Evolutionary conservation across 495 filamentous ascomycete species (phyloP), one percentile per base, ranked within the genome.

Genomic region (Gamarada debralockiae): DNA sequence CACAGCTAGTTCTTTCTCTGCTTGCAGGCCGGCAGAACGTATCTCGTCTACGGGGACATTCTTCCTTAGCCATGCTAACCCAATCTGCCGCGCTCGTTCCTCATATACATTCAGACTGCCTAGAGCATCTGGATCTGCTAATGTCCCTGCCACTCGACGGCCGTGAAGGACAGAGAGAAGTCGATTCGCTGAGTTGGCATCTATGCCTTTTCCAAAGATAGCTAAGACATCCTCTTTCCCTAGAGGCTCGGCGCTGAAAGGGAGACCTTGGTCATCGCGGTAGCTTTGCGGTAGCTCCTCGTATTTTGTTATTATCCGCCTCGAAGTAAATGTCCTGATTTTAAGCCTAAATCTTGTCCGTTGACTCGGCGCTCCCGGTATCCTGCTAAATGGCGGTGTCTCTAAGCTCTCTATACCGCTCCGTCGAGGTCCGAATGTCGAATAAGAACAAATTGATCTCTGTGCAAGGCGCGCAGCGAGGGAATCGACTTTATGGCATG

Each of bases 21-120:
- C 78, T 29, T 74, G 64, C 48, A 77, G 59, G 1, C 75, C 77
- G 15, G 74, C 77, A 48, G 72, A 75, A n/a, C 65, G 56, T 54
- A 92, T 76, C 63, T 96, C 91, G 51, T 96, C 88, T 4, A 95
- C 69, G 0, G 86, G 83, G 29, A 86, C 78, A 23, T 78, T 73
- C 18, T 66, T 63, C 22, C 91, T 83, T 8, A 96, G 75, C 68
- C 86, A 95, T 40, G 71, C 61, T 45, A 96, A 68, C 0, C 76
- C 90, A 36, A 61, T 69, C 20, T 75, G 66, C 15, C 59, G 56
- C 45, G 73, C 62, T 14, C 49, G 18, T 1, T 60, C 55, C 24
- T 62, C 58, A 37, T 70, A 78, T 34, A 69, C 65, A 36, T 53
- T 49, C 33, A 57, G 44, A 13, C 72, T 55, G 18, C 18, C 49